phyloP scores from a whole-genome alignment of 106 monocot species.

The Acorus calamus region DNA sequence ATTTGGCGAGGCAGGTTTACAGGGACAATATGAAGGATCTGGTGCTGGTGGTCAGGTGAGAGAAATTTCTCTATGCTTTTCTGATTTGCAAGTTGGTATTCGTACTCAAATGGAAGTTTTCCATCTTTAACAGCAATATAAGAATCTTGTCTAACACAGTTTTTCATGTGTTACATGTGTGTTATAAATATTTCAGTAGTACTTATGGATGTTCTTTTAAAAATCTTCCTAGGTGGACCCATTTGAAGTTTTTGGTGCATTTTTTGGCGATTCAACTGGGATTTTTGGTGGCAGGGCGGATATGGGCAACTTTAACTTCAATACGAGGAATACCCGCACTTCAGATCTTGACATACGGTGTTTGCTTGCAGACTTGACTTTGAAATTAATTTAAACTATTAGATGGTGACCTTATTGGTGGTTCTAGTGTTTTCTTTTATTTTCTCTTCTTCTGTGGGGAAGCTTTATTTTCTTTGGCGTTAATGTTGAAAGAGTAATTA shows the following conservation, averaged over 20 bases:
- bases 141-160: too few species aligned
- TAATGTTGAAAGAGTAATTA: too few species aligned
- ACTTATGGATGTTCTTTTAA: not conserved
- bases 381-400: too few species aligned
- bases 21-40: conserved; percentile 39
- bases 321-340: conserved; percentile 22
- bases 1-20: conserved; percentile 67
- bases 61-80: conserved; percentile 1
- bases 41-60: conserved; percentile 53
- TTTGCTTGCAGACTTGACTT: not conserved
- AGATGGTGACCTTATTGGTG: too few species aligned
- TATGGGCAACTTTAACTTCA: conserved; percentile 44
- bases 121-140: too few species aligned
- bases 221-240: conserved; percentile 60
- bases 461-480: too few species aligned
- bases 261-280: conserved; percentile 68
- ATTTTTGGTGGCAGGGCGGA: conserved; percentile 57
- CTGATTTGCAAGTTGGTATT: too few species aligned
- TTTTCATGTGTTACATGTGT: too few species aligned
- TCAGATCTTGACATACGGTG: conserved; percentile 70
- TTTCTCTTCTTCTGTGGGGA: too few species aligned
- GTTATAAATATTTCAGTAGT: too few species aligned
- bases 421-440: too few species aligned
- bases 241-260: conserved; percentile 76
- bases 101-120: too few species aligned